These are phyloP conservation scores for Apiotrichum brassicae DNA, from an alignment of 1,284 basidiomycete genomes.

Conservation along the genomic window DNA sequence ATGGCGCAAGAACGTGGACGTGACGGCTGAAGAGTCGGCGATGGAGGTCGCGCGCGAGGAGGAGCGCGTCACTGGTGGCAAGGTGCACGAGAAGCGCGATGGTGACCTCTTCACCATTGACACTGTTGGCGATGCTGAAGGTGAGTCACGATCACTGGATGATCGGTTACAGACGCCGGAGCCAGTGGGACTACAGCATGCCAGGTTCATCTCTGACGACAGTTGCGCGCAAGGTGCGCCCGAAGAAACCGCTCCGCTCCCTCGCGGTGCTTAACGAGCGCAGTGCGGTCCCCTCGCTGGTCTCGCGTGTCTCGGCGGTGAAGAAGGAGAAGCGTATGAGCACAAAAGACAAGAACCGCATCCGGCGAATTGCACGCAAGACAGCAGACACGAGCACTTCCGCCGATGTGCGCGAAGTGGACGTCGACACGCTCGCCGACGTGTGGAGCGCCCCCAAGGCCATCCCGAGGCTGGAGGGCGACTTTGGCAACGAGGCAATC, in stretches of 20 bases:
- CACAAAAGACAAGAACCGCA: constrained; percentile 63
- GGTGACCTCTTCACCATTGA: constrained; percentile 73
- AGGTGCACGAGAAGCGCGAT: constrained; percentile 47
- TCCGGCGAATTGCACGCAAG: constrained; percentile 67
- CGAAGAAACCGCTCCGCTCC: constrained; percentile 59
- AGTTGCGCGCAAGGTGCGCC: constrained; percentile 36
- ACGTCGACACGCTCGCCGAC: constrained; percentile 13
- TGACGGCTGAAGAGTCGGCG: constrained; percentile 65
- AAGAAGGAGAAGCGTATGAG: constrained; percentile 47
- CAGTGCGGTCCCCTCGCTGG: constrained; percentile 75
- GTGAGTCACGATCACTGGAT: constrained; percentile 54
- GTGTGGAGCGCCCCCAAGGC: constrained; percentile 14
- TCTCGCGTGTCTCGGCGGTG: constrained; percentile 49
- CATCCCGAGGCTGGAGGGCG: constrained; percentile 16
- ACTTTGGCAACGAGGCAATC: constrained; percentile 38
- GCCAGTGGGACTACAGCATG: neutral
- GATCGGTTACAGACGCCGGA: too few species aligned
- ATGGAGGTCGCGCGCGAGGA: constrained; percentile 68
- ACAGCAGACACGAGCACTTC: constrained; percentile 52
- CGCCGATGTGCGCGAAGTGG: constrained; percentile 9
- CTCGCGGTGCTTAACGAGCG: constrained; percentile 75
- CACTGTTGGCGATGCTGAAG: constrained; percentile 65
- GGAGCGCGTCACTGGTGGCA: constrained; percentile 64
- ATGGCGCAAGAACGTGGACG: constrained; percentile 87
- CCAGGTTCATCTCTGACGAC: neutral